Evolutionary conservation across 2,329 filamentous ascomycete genomes (phyloP), one percentile per base, ranked within the genome.

Genomic region (Fusarium sp.): DNA sequence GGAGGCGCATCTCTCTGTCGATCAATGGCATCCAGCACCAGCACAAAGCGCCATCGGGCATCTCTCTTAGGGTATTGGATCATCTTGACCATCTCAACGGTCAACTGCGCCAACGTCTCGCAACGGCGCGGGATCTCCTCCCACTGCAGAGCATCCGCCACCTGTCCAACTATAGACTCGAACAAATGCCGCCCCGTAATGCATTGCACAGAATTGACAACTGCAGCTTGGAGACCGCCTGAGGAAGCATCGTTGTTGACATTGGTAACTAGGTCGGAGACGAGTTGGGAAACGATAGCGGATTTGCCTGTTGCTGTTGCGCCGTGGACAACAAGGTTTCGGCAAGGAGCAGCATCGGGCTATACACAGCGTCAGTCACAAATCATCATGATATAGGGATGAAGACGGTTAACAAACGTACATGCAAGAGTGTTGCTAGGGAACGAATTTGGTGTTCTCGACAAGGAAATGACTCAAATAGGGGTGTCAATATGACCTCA

Each of bases 1-100:
- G 89, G 85, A 7, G 92, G 88, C 7, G 91, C 89, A 75, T 98
- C 95, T 73, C 91, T 86, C 77, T 97, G 92, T 65, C 86, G 87
- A 77, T 98, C 95, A 58, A 98, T 90, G 13, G 89, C 92, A 81
- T 98, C 96, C 66, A 98, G 86, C 13, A 97, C 92, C 59, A 98
- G 79, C 10, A 95, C 89, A 71, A 97, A 94, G 67, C 90, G 89
- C 68, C 82, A 83, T 46, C 75, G 72, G 20, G 75, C 70, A 39
- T 79, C 77, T 9, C 76, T 78, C 9, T 72, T 59, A 14, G 74
- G 71, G 64, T 84, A 83, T 50, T 84, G 80, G 45, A 94, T 78
- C 78, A 93, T 81, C 74, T 83, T 86, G 63, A 85, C 86, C 58
- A 98, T 81, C 73, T 94, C 89, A 26, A 93, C 91, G 2, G 87